Evolutionary conservation across 2,329 filamentous ascomycete genomes (phyloP), one percentile per base, ranked within the genome.

Genomic region (Aspergillus viridinutans): DNA sequence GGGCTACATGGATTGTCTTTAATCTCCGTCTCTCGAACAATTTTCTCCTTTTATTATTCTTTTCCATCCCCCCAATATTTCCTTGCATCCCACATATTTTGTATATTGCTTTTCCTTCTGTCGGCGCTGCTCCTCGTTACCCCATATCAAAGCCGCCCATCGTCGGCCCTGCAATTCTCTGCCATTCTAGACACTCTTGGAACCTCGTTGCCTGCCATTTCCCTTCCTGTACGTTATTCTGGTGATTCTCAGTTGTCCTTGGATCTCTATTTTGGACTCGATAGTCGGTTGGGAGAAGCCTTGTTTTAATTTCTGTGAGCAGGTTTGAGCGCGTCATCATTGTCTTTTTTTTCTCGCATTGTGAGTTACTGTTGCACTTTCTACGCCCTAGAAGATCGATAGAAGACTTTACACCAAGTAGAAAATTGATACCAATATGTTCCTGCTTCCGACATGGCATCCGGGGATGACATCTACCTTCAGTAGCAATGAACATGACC

Each of bases 401-500:
- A 66, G 63, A 66, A 61, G 59, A 60, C 43, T 55, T 28, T 52
- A 55, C 52, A 57, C 52, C 50, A 56, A 58, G 52, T 64, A 64
- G 62, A 65, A 58, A 64, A 64, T 61, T 62, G 61, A 62, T 62
- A 66, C 60, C 60, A 58, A 59, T 57, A 25, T 55, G 40, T 52
- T 38, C 20, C 52, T 56, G 42, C 50, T 57, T 47, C 42, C 14
- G 14, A 38, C 32, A 17, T 38, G 32, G 17, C 14, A 38, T 38
- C 14, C 32, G 17, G 3, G 14, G 32, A 38, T 7, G 32, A 14
- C 32, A 7, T 35, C 12, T 35, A 38, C 5, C 32, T 38, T 38
- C 14, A 17, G 12, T 38, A 38, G 6, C 14, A 38, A 17, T 5
- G 3, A 17, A 17, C 14, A 17, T 2, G 32, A 7, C 32, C 14